Percentiles rank a stretch among this genome's conserved stretches.
These are phyloP conservation scores for Inonotus obliquus DNA, from an alignment of 1,284 basidiomycete genomes.

Conservation along the genomic window DNA sequence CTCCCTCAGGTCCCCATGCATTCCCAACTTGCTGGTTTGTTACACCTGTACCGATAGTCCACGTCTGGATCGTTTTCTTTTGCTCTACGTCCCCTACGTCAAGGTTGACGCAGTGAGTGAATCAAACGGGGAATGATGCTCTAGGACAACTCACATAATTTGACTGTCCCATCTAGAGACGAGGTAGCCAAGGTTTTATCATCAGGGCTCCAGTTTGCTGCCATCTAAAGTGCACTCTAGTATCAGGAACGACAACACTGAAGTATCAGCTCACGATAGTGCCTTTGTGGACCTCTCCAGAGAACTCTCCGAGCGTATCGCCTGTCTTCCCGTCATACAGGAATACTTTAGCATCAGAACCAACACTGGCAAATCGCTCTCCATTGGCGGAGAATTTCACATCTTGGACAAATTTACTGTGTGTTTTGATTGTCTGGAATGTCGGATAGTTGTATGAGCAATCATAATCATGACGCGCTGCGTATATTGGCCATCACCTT, in stretches of 20 bases:
- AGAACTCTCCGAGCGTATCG: constrained; percentile 68
- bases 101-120: background rate
- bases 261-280: constrained; percentile 53
- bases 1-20: constrained; percentile 68
- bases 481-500: constrained; percentile 45
- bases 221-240: constrained; percentile 49
- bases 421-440: constrained; percentile 74
- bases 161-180: constrained; percentile 85
- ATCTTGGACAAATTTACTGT: constrained; percentile 94
- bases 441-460: background rate
- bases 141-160: constrained; percentile 61
- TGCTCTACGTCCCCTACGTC: constrained; percentile 74
- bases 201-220: constrained; percentile 73
- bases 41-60: constrained; percentile 67
- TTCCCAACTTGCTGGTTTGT: constrained; percentile 86
- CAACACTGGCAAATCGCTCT: constrained; percentile 83
- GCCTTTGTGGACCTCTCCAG: constrained; percentile 64
- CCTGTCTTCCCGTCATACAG: constrained; percentile 92
- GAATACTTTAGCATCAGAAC: constrained; percentile 87
- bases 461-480: background rate
- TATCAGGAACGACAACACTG: background rate
- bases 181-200: constrained; percentile 75
- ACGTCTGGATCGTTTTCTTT: constrained; percentile 61
- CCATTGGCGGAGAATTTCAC: constrained; percentile 82
- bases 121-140: background rate